phyloP scores from a whole-genome alignment of 345 rosid genomes.

The Populus nigra region DNA sequence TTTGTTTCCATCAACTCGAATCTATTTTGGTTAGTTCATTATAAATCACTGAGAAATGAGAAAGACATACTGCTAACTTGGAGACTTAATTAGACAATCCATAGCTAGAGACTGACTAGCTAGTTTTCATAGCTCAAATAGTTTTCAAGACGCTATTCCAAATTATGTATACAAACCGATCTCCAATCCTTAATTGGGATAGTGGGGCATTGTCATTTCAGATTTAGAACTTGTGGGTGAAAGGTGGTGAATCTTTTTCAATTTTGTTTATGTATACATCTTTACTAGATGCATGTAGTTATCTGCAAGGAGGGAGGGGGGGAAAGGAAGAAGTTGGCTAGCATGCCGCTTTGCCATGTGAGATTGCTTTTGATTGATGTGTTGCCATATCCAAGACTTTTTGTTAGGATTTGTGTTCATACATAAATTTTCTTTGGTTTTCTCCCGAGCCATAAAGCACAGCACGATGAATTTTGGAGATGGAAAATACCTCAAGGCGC shows the following conservation, averaged over 20 bases:
- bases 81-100: not conserved
- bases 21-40: not conserved
- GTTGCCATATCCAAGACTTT: not conserved
- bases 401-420: not conserved
- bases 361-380: not conserved
- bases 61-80: not conserved
- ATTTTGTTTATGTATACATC: not conserved
- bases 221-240: not conserved
- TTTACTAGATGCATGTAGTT: too few relatives aligned
- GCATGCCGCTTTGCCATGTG: not conserved
- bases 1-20: not conserved
- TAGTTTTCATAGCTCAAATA: not conserved
- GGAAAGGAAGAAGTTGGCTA: not conserved
- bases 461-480: not conserved
- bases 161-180: not conserved
- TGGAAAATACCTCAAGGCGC: not conserved
- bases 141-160: not conserved
- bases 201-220: not conserved
- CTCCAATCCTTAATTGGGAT: not conserved
- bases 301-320: too few relatives aligned
- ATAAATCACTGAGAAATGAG: not conserved
- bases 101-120: not conserved
- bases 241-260: not conserved
- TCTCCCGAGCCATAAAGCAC: not conserved
- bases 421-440: not conserved